Base-by-base conservation (phyloP, 805 yeast genomes). In the Lipomyces sp. region DNA sequence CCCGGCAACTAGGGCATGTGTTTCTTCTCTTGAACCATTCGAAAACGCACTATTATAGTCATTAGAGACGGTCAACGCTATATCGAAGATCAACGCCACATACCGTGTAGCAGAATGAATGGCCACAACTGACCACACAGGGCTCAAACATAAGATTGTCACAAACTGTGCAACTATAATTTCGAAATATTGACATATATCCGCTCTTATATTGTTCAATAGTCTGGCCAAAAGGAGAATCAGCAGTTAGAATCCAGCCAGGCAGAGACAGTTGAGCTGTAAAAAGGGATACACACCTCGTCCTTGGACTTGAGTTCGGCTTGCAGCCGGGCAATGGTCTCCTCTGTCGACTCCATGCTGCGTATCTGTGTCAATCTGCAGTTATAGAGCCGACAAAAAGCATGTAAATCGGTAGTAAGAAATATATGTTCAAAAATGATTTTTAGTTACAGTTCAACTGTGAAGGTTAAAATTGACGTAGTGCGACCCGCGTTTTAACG, bases 91-190 rank as follows among this genome's bases (percentile, higher is more conserved):
- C n/a, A n/a, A n/a, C n/a, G n/a, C n/a, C n/a, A 14, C 43, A 22
- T 43, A 57, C 59, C 10, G 48, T 23, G 28, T 57, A 58, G 43
- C 61, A 58, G 39, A 57, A 58, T 5, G 57, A 45, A 36, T 58
- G 61, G 11, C 61, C 61, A 24, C 61, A 58, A 2, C 56, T 14
- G 6, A 55, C 38, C 6, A 57, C 55, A 35, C 56, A 57, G 2
- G 61, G 57, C 16, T 47, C 58, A 38, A 49, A 54, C 59, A 58
- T 56, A 14, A 54, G 43, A 31, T 51, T 55, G 14, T 37, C 40
- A 47, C 60, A 56, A 3, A 56, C 42, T 2, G 38, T 22, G 35
- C 60, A 56, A 8, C 48, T 52, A 26, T 41, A 34, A 31, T 29
- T 32, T 3, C 32, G 48, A 22, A 23, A 23, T 22, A 52, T 28